Base-by-base conservation (phyloP, 169 alveolate species). In the Pseudocohnilembus persalinus region DNA sequence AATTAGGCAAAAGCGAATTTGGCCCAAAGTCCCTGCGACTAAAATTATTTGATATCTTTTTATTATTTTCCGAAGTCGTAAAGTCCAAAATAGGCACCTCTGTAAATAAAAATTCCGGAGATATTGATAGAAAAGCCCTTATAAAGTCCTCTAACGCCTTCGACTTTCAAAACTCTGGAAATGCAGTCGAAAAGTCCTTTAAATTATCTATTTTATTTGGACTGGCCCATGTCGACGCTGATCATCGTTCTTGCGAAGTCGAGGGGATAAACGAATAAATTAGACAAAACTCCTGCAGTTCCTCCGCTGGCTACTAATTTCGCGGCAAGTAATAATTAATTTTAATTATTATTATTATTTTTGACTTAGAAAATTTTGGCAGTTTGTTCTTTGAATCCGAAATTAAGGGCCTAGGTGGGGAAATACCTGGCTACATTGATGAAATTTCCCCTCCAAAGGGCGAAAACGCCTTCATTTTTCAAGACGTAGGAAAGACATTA, bases 371-470 rank as follows among this genome's bases (percentile, higher is more conserved):
- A 28, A 35, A 31, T 27, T 85, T 79, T 30, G 78, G 30, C 29
- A 16, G 28, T 31, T 1, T 31, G 64, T 72, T 98, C 99, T 95
- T 98, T 98, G 89, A 98, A 97, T 27, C 99, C 99, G 93, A 99
- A 97, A 94, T 97, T 98, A 83, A 98, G 94, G 65, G 99, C 99
- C 92, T 99, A 99, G 0, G 99, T 96, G 65, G 99, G 99, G 96
- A 98, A 98, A 93, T 99, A 91, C 73, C 95, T 79, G 11, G 83
- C 34, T 20, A 92, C 83, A 76, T 89, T 92, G 0, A 83, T 88
- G 63, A 88, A 80, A 77, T 92, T 89, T 63, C 95, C 95, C 74
- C 92, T 87, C 95, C 95, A 92, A 0, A 92, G 74, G 30, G 90
- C 73, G 0, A 83, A 73, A 31, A 87, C n/a, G 0, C 94, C 93